Percentiles rank a stretch among this genome's conserved stretches.
Conservation (phyloP, 2,329 filamentous ascomycete genomes). For the Seiridium unicorne region DNA sequence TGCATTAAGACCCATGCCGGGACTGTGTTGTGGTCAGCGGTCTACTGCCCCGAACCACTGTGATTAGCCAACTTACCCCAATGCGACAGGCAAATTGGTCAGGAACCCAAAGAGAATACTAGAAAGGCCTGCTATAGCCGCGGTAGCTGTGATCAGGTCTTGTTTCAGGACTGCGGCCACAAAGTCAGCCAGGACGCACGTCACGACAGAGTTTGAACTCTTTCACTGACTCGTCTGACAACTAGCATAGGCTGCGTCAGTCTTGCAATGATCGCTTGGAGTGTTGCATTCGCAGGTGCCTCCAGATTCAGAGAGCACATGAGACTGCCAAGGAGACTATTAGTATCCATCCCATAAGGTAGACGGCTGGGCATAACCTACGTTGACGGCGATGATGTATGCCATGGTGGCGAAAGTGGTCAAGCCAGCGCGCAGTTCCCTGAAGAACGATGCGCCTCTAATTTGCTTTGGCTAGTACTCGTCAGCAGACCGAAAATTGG, state of each 20-base stretch:
- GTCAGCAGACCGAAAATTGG: slow-evolving; percentile 4
- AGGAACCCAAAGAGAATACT: slow-evolving; percentile 77
- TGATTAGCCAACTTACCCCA: slow-evolving; percentile 56
- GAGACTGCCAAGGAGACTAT: slow-evolving; percentile 46
- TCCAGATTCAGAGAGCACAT: slow-evolving; percentile 72
- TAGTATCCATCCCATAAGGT: background rate
- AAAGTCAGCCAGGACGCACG: slow-evolving; percentile 1
- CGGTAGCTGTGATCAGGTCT: slow-evolving; percentile 79
- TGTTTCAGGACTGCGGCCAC: slow-evolving; percentile 56
- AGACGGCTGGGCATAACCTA: slow-evolving; percentile 25
- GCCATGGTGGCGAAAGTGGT: slow-evolving; percentile 83
- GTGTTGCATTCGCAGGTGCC: slow-evolving; percentile 69
- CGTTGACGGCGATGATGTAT: slow-evolving; percentile 78
- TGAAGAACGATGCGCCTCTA: slow-evolving; percentile 68
- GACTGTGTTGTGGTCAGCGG: slow-evolving; percentile 35
- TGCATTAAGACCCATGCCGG: slow-evolving; percentile 67
- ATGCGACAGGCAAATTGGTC: slow-evolving; percentile 75
- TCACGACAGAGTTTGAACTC: too few species aligned
- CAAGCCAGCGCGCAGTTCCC: slow-evolving; percentile 74
- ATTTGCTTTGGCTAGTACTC: slow-evolving; percentile 61
- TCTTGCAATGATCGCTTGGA: slow-evolving; percentile 44
- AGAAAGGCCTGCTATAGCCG: slow-evolving; percentile 73
- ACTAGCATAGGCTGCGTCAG: slow-evolving; percentile 37
- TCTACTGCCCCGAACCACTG: background rate
- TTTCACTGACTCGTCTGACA: background rate